These are phyloP conservation scores for Dioszegia crocea DNA, from an alignment of 768 basidiomycete species.

Conservation along the genomic window DNA sequence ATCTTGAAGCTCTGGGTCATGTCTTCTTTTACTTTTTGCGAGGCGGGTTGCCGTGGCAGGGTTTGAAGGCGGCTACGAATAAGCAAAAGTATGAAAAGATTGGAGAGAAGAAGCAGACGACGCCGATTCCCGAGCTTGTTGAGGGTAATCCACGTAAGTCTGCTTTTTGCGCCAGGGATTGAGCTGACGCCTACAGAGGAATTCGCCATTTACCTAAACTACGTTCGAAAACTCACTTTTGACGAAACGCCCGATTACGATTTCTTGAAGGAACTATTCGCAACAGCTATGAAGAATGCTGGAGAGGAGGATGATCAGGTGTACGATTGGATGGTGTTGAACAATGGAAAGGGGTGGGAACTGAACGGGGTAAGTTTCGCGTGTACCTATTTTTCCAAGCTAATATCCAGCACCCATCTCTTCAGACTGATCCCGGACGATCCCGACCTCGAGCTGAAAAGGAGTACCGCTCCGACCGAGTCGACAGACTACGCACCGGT, in stretches of 20 bases:
- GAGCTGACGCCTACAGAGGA: conserved; percentile 63
- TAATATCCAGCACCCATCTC: conserved; percentile 26
- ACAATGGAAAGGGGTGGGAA: conserved; percentile 95
- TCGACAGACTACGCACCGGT: conserved; percentile 35
- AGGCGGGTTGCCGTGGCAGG: conserved; percentile 97
- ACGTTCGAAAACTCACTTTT: conserved; percentile 97
- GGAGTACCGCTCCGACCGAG: conserved; percentile 38
- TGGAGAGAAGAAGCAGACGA: conserved; percentile 98
- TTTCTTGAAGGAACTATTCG: conserved; percentile 89
- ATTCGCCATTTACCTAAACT: conserved; percentile 97
- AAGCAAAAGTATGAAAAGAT: conserved; percentile 99
- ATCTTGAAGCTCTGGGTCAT: conserved; percentile 97
- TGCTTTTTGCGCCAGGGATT: not conserved
- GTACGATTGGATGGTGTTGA: conserved; percentile 93
- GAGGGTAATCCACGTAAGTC: conserved; percentile 74
- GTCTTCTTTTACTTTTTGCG: conserved; percentile 99
- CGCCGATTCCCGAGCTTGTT: conserved; percentile 92
- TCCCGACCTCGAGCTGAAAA: conserved; percentile 42
- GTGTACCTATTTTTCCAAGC: conserved; percentile 1
- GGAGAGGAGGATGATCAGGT: conserved; percentile 87
- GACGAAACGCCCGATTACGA: conserved; percentile 99
- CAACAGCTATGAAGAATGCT: conserved; percentile 86
- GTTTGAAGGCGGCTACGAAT: conserved; percentile 97
- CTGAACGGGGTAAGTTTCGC: conserved; percentile 61
- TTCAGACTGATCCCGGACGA: conserved; percentile 35